These are phyloP conservation scores for Salix purpurea DNA, from an alignment of 345 rosid genomes.

Conservation along the genomic window DNA sequence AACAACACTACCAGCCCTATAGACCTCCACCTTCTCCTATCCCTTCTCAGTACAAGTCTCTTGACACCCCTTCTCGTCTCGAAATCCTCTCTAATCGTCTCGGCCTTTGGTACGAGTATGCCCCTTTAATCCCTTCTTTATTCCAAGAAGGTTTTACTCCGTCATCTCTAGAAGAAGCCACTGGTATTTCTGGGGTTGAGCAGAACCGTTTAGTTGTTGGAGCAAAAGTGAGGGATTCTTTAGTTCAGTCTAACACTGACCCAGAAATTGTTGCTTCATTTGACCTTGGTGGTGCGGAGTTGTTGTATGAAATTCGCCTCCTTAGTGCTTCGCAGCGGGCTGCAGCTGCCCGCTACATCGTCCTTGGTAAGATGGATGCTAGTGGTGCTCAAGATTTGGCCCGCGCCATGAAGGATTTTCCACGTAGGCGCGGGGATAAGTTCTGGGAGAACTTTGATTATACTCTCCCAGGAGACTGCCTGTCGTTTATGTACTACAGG, in stretches of 20 bases:
- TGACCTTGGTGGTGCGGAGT: constrained; percentile 68
- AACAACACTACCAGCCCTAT: constrained; percentile 72
- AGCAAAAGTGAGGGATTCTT: constrained; percentile 66
- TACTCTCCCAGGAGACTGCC: constrained; percentile 66
- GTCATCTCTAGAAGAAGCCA: constrained; percentile 61
- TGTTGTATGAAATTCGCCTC: constrained; percentile 73
- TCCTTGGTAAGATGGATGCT: constrained; percentile 36
- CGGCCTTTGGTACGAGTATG: constrained; percentile 86
- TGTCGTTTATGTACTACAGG: constrained; percentile 70
- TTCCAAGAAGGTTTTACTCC: constrained; percentile 74
- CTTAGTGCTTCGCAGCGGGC: constrained; percentile 55
- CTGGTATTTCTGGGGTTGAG: constrained; percentile 78
- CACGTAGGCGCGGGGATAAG: constrained; percentile 61
- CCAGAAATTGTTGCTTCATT: constrained; percentile 52
- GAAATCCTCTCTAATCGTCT: constrained; percentile 68
- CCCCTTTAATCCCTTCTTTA: constrained; percentile 72
- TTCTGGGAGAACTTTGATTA: constrained; percentile 59
- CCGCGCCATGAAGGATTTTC: constrained; percentile 75
- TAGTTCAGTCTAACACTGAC: constrained; percentile 51
- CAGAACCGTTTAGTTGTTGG: constrained; percentile 81
- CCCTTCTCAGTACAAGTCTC: constrained; percentile 57
- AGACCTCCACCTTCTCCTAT: constrained; percentile 86
- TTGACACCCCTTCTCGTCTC: constrained; percentile 58
- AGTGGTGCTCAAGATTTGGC: constrained; percentile 75
- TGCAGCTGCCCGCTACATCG: constrained; percentile 49